Percentiles rank a stretch among this genome's conserved stretches.
phyloP scores from a whole-genome alignment of 495 filamentous ascomycete genomes.

The Aspergillus campestris region DNA sequence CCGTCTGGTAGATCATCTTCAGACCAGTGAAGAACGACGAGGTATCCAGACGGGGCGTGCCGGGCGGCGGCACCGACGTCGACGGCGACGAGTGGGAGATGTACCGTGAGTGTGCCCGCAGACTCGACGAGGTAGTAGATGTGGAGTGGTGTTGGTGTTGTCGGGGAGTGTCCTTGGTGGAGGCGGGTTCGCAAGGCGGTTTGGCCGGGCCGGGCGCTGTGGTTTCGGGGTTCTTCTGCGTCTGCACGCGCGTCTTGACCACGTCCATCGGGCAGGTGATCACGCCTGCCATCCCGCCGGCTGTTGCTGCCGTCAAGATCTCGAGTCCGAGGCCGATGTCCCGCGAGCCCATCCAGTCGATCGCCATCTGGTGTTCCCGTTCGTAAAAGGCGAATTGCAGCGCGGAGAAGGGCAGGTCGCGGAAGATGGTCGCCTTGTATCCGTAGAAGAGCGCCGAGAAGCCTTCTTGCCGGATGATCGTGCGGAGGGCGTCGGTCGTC shows the following conservation, averaged over 20 bases:
- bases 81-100: conserved; percentile 84
- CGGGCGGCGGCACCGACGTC: conserved; percentile 66
- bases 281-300: conserved; percentile 87
- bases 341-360: conserved; percentile 57
- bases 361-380: conserved; percentile 76
- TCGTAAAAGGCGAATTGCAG: conserved; percentile 98
- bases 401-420: conserved; percentile 91
- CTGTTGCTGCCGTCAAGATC: conserved; percentile 81
- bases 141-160: conserved; percentile 15
- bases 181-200: conserved; percentile 15
- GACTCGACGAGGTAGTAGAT: conserved; percentile 17
- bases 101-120: conserved; percentile 39
- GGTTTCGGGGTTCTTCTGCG: conserved; percentile 59
- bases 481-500: conserved; percentile 69
- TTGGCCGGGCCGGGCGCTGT: conserved; percentile 15
- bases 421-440: conserved; percentile 86
- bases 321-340: conserved; percentile 83
- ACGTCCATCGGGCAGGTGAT: conserved; percentile 95
- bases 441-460: conserved; percentile 82
- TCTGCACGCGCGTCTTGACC: conserved; percentile 96
- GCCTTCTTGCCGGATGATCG: conserved; percentile 76
- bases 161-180: conserved; percentile 29
- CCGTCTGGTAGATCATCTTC: conserved; percentile 75
- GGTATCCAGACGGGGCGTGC: conserved; percentile 71
- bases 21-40: conserved; percentile 81